Percentiles rank a stretch among this genome's conserved stretches.
Evolutionary conservation across 2,329 filamentous ascomycete genomes (phyloP).

Genomic region (Aspergillus persii): DNA sequence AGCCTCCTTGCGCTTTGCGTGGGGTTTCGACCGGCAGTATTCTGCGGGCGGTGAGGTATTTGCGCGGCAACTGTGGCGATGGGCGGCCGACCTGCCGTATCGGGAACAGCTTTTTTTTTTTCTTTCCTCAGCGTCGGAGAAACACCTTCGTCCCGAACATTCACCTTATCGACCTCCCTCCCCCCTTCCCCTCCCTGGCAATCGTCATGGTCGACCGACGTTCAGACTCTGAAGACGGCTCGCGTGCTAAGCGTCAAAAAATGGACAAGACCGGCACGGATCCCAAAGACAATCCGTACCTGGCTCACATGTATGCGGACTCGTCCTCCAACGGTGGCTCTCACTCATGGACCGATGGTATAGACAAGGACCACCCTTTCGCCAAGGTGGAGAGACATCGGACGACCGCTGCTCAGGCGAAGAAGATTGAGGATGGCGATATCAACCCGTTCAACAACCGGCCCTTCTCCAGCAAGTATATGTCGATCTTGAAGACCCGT

Average conservation of each 20-base stretch:
- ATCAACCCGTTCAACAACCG: conserved; percentile 81
- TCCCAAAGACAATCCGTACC: conserved; percentile 74
- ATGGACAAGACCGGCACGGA: conserved; percentile 48
- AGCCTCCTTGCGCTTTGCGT: conserved; percentile 21
- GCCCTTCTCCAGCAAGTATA: conserved; percentile 78
- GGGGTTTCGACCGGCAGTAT: conserved; percentile 29
- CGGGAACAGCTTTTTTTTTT: conserved; percentile 23
- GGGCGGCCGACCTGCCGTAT: conserved; percentile 32
- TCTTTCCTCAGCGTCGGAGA: conserved; percentile 4
- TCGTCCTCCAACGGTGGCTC: conserved; percentile 37
- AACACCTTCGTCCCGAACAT: neutral
- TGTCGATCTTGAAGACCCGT: conserved; percentile 80
- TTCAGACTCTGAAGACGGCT: conserved; percentile 50
- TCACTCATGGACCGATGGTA: conserved; percentile 19
- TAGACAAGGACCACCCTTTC: conserved; percentile 51
- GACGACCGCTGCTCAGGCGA: conserved; percentile 74
- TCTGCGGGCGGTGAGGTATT: conserved; percentile 24
- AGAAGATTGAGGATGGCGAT: conserved; percentile 73
- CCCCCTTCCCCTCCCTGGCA: conserved; percentile 10
- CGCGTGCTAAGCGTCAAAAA: conserved; percentile 56
- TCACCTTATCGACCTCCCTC: neutral
- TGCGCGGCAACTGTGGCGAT: conserved; percentile 19
- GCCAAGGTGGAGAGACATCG: conserved; percentile 70
- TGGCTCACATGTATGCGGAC: conserved; percentile 79
- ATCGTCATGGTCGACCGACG: conserved; percentile 57